A percentile compares a stretch with the other conserved stretches of the same genome.
These are phyloP conservation scores for Rhizopus arrhizus DNA, from an alignment of 371 early-diverging fungal genomes.

Conservation along the genomic window DNA sequence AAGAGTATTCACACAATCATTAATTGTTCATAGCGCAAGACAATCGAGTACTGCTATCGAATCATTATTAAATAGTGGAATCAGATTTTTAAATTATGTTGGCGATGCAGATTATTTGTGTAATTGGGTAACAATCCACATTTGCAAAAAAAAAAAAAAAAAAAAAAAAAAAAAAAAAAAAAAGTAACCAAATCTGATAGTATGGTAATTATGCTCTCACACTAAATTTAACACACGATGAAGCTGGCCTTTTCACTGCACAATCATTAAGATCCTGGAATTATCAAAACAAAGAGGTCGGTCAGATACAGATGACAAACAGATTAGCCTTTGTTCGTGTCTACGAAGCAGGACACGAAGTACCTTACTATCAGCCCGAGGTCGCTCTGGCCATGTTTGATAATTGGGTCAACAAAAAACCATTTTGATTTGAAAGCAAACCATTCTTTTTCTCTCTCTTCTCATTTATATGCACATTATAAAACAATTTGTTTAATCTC, in stretches of 20 bases:
- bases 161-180: too few relatives aligned
- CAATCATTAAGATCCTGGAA: constrained; percentile 40
- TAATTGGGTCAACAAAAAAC: constrained; percentile 45
- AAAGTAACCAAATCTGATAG: neutral
- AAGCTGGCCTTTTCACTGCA: constrained; percentile 61
- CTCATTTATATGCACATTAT: too few relatives aligned
- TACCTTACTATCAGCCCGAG: constrained; percentile 61
- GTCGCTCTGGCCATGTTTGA: constrained; percentile 63
- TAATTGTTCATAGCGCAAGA: constrained; percentile 4
- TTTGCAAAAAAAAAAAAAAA: neutral
- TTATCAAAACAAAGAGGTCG: constrained; percentile 59
- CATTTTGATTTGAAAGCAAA: neutral
- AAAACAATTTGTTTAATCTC: too few relatives aligned
- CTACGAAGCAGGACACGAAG: constrained; percentile 92
- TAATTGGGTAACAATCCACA: constrained; percentile 71
- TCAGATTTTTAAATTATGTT: constrained; percentile 83
- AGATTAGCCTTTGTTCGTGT: constrained; percentile 82
- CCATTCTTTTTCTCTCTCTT: too few relatives aligned
- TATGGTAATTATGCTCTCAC: constrained; percentile 89
- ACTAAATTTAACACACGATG: constrained; percentile 78
- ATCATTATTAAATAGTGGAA: constrained; percentile 57
- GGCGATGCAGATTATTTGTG: constrained; percentile 88
- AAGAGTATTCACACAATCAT: too few relatives aligned
- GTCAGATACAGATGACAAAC: constrained; percentile 53
- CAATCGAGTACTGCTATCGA: constrained; percentile 46